These are phyloP conservation scores for Dictyostelium purpureum DNA, from an alignment of 78 protist genomes.

Conservation along the genomic window DNA sequence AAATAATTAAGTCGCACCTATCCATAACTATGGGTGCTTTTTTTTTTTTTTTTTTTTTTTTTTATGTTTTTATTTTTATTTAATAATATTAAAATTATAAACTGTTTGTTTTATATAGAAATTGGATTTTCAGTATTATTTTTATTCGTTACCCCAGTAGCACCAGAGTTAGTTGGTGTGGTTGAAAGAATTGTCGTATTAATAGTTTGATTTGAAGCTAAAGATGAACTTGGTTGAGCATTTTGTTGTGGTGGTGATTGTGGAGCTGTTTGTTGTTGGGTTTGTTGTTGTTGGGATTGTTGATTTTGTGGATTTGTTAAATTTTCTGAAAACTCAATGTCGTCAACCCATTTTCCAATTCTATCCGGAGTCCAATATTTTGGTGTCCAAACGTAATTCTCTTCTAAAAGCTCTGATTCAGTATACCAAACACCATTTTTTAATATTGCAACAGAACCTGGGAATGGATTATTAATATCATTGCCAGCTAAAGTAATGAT, in stretches of 20 bases:
- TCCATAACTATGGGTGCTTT: no score
- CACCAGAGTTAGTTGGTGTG: background rate
- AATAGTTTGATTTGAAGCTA: background rate
- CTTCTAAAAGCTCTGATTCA: conserved; percentile 66
- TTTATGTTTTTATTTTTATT: no score
- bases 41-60: no score
- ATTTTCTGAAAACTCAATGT: conserved; percentile 65
- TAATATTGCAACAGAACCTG: conserved; percentile 39
- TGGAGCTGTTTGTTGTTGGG: background rate
- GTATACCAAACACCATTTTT: conserved; percentile 74
- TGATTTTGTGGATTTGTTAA: background rate
- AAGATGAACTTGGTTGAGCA: conserved; percentile 1
- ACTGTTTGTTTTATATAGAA: background rate
- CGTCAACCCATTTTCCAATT: conserved; percentile 76
- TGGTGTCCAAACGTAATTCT: conserved; percentile 66
- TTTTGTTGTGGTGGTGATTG: conserved; percentile 4
- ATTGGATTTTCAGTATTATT: background rate
- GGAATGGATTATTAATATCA: conserved; percentile 53
- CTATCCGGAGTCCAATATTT: conserved; percentile 68
- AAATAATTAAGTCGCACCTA: no score
- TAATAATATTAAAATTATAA: background rate
- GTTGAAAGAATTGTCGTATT: conserved; percentile 3
- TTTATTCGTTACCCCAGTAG: background rate
- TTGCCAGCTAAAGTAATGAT: conserved; percentile 13
- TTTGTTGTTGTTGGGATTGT: background rate